Percentiles rank a stretch among this genome's conserved stretches.
phyloP scores from a whole-genome alignment of 345 rosid species.

The Viola odorata region DNA sequence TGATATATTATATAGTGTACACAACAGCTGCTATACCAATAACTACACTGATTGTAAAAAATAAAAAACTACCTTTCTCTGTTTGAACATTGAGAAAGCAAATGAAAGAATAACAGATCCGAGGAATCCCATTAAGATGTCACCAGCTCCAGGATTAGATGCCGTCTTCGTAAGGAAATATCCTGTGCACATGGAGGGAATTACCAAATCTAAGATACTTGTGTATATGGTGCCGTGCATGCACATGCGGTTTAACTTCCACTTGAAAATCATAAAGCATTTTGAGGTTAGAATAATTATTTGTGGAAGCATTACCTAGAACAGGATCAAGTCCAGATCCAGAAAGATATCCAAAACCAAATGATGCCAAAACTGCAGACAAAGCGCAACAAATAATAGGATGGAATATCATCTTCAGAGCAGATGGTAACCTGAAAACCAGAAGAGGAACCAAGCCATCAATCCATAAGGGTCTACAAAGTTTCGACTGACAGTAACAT shows the following conservation, averaged over 20 bases:
- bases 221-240: not conserved
- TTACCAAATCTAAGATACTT: not conserved
- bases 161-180: conserved; percentile 70
- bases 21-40: no score
- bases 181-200: conserved; percentile 38
- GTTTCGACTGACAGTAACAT: no score
- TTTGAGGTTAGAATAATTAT: not conserved
- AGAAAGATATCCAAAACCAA: conserved; percentile 78
- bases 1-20: no score
- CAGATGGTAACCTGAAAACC: conserved; percentile 67
- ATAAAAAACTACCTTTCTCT: conserved; percentile 55
- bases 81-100: conserved; percentile 95
- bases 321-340: conserved; percentile 72
- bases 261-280: not conserved
- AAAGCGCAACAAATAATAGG: conserved; percentile 83
- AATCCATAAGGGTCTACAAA: not conserved
- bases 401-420: conserved; percentile 64
- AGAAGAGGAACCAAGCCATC: not conserved
- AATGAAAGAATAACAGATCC: conserved; percentile 94
- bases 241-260: no score
- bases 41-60: not conserved
- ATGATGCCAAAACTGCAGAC: conserved; percentile 76
- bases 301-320: conserved; percentile 45
- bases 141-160: conserved; percentile 94
- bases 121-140: conserved; percentile 84